Base-by-base conservation (phyloP, 2,329 filamentous ascomycete species). In the Penicillium sp. region DNA sequence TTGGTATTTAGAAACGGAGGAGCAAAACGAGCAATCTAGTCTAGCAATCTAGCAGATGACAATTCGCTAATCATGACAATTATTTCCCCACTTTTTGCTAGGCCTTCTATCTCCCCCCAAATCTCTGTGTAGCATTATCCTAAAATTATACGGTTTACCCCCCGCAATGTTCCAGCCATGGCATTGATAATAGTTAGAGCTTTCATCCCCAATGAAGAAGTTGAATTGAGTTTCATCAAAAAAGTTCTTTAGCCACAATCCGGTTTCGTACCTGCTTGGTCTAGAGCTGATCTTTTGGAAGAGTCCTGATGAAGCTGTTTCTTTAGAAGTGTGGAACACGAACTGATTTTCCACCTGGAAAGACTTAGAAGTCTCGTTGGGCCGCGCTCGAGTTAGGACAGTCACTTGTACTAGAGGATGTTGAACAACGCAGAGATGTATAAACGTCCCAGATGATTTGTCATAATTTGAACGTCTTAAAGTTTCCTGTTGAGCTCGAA, bases 101-200 rank as follows among this genome's bases (percentile, higher is more conserved):
- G 35, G 35, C 32, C 35, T 47, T 35, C n/a, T 38, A 47, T 47
- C 35, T 3, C 45, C 35, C 35, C 26, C 34, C 14, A 50, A 11
- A 29, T 34, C 27, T 13, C 38, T 49, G 13, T 16, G 29, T 41
- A 41, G 13, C 16, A 16, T 35, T 50, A 50, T 50, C 30, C 23
- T 50, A 13, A 43, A 42, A 43, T 34, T 4, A 35, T 36, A 42
- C 6, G 29, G 29, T 10, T 7, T 34, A 5, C 39, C 29, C n/a
- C 10, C 10, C 30, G 39, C 39, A 43, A 43, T 36, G 7, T 43
- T 35, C 47, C 30, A 50, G 39, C 38, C 39, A 42, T 50, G 47
- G 8, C 30, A 50, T 50, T 50, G 47, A 19, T 50, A 43, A 38
- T 29, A 50, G 38, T 50, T 50, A 42, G 47, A 42, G 19, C 19